A percentile compares a stretch with the other conserved stretches of the same genome.
Evolutionary conservation across 225 moss, liverwort and hornwort species (phyloP).

Genomic region (Rhytidiadelphus loreus): DNA sequence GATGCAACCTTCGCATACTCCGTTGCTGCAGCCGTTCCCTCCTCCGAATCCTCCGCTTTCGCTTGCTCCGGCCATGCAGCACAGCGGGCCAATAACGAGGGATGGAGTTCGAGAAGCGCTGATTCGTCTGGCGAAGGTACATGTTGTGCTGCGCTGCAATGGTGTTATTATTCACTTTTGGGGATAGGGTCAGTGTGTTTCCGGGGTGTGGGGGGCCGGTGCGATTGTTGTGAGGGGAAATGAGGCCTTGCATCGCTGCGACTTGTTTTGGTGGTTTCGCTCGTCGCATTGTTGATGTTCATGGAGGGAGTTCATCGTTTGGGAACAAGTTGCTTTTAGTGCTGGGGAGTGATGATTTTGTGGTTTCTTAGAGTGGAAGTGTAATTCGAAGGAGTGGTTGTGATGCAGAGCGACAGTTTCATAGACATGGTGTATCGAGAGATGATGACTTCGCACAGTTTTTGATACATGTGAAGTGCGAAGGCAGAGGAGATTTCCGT

Average conservation of each 20-base stretch:
- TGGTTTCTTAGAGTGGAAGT: not conserved
- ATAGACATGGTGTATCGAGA: constrained; percentile 93
- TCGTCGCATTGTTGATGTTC: not conserved
- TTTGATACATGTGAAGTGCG: constrained; percentile 12
- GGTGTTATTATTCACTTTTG: not conserved
- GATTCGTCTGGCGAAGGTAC: constrained; percentile 73
- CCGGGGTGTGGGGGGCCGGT: not conserved
- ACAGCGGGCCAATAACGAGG: constrained; percentile 67
- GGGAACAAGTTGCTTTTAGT: not conserved
- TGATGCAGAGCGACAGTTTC: constrained; percentile 80
- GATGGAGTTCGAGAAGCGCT: constrained; percentile 96
- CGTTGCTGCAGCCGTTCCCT: constrained; percentile 92
- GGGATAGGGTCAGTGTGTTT: not conserved
- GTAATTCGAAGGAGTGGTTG: not conserved
- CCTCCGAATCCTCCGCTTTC: constrained; percentile 93
- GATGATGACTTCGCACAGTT: constrained; percentile 64
- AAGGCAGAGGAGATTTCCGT: not conserved
- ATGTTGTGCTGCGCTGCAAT: not conserved
- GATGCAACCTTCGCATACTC: constrained; percentile 77
- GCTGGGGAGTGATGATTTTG: not conserved
- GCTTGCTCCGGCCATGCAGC: constrained; percentile 67
- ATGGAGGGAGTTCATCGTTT: not conserved
- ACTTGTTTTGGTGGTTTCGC: not conserved
- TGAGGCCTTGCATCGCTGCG: not conserved
- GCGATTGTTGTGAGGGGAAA: not conserved